Conservation (phyloP, 2,329 filamentous ascomycete species). For the Plectosphaerella sp. region DNA sequence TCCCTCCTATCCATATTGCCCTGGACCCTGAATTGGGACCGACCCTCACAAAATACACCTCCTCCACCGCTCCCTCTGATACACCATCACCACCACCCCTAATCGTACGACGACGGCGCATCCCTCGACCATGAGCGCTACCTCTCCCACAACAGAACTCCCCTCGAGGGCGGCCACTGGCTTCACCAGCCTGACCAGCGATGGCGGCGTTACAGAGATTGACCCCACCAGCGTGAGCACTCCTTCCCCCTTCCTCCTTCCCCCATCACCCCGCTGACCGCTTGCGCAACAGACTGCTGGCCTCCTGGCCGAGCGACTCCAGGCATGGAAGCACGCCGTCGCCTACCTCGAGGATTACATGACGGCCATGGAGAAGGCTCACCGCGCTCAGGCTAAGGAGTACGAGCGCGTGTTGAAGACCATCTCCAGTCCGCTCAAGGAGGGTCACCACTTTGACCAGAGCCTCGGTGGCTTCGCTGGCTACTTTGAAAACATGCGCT, state of each 20-base stretch:
- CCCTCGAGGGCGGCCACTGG: constrained; percentile 44
- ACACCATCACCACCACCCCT: too few relatives aligned
- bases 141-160: constrained; percentile 19
- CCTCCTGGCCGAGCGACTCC: constrained; percentile 79
- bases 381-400: constrained; percentile 83
- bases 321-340: constrained; percentile 94
- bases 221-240: constrained; percentile 53
- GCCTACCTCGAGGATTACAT: constrained; percentile 91
- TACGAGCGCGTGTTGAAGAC: constrained; percentile 94
- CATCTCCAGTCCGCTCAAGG: constrained; percentile 78
- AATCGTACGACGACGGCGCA: too few relatives aligned
- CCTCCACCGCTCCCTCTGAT: too few relatives aligned
- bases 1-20: too few relatives aligned
- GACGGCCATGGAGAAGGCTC: constrained; percentile 76
- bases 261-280: neutral
- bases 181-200: constrained; percentile 28
- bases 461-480: constrained; percentile 80
- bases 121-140: constrained; percentile 21
- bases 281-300: constrained; percentile 56
- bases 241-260: neutral
- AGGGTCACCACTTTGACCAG: constrained; percentile 92
- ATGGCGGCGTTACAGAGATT: constrained; percentile 55
- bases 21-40: too few relatives aligned
- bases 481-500: constrained; percentile 89
- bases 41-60: too few relatives aligned